Conservation (phyloP, 225 moss, liverwort and hornwort species). For the Pleurozium schreberi region DNA sequence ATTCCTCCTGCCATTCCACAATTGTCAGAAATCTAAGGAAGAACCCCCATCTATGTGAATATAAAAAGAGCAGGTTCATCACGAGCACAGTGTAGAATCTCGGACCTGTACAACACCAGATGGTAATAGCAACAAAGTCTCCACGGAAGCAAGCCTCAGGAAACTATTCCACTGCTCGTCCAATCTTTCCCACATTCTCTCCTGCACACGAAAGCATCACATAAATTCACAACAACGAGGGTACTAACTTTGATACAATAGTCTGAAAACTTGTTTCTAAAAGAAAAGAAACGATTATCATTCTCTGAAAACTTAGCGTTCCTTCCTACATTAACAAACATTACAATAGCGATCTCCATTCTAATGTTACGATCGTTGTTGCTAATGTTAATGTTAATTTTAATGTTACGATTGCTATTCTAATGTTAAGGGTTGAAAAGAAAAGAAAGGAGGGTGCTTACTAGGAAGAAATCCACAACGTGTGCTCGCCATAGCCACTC, state of each 20-base stretch:
- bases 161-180: slow-evolving; percentile 25
- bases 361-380: not conserved
- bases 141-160: slow-evolving; percentile 13
- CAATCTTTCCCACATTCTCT: slow-evolving; percentile 35
- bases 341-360: not conserved
- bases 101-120: slow-evolving; percentile 33
- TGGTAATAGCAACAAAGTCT: slow-evolving; percentile 28
- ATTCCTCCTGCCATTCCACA: slow-evolving; percentile 24
- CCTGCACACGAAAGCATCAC: slow-evolving; percentile 9
- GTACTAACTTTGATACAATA: not conserved
- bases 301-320: not conserved
- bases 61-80: not conserved
- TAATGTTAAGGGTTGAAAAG: no score
- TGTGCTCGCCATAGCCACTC: slow-evolving; percentile 55
- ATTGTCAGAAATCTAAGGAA: not conserved
- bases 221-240: not conserved
- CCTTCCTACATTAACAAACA: not conserved
- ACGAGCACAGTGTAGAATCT: not conserved
- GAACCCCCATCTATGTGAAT: not conserved
- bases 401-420: not conserved
- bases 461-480: slow-evolving; percentile 52
- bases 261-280: not conserved
- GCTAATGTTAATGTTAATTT: not conserved
- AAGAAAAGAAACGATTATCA: not conserved
- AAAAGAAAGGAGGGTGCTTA: not conserved